phyloP scores from a whole-genome alignment of 1,284 basidiomycete species.

The Heterobasidion irregulare region DNA sequence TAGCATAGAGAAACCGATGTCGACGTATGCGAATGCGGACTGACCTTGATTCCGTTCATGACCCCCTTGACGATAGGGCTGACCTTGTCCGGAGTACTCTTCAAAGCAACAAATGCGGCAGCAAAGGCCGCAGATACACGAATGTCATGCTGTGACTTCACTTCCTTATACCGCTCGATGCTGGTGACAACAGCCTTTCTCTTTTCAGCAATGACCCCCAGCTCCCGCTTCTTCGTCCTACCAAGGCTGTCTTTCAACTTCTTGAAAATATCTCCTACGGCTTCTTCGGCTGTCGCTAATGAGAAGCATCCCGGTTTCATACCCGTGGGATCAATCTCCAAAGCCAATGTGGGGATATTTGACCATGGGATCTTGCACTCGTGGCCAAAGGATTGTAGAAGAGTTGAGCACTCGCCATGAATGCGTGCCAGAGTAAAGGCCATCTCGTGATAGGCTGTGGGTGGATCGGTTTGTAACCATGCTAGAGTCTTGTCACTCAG shows the following conservation, averaged over 20 bases:
- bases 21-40: constrained; percentile 8
- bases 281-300: constrained; percentile 70
- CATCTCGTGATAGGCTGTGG: constrained; percentile 90
- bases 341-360: constrained; percentile 75
- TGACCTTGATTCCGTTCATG: constrained; percentile 95
- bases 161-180: constrained; percentile 77
- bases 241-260: constrained; percentile 69
- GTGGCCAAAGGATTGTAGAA: constrained; percentile 73
- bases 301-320: constrained; percentile 67
- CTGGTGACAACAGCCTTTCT: constrained; percentile 64
- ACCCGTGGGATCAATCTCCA: constrained; percentile 71
- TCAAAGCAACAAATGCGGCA: constrained; percentile 83
- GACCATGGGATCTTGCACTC: constrained; percentile 84
- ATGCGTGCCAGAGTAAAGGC: constrained; percentile 74
- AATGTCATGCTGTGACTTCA: constrained; percentile 83
- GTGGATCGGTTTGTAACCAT: constrained; percentile 71
- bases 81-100: constrained; percentile 84
- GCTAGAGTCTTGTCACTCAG: constrained; percentile 59
- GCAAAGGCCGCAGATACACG: constrained; percentile 88
- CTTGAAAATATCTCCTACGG: constrained; percentile 67
- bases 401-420: constrained; percentile 71
- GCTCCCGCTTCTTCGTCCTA: constrained; percentile 70
- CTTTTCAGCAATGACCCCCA: constrained; percentile 74
- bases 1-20: not conserved
- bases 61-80: constrained; percentile 95